phyloP scores from a whole-genome alignment of 805 yeast species.

The Kazachstania martiniae region DNA sequence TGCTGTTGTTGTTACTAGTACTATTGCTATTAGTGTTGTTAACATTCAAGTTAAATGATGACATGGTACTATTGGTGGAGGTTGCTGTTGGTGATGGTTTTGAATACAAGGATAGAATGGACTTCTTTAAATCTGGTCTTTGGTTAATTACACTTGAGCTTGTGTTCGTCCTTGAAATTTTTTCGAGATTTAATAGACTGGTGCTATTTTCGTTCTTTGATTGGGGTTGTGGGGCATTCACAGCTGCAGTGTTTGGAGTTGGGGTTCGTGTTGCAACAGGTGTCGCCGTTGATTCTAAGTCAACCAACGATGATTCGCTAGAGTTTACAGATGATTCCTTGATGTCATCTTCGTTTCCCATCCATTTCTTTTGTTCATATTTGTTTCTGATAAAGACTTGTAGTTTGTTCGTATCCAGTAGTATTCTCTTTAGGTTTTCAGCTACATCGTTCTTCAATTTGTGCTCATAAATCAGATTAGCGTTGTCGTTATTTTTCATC shows the following conservation, averaged over 20 bases:
- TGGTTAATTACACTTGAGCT: slow-evolving; percentile 14
- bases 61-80: slow-evolving; percentile 2
- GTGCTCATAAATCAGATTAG: slow-evolving; percentile 78
- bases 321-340: neutral
- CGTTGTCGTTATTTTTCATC: slow-evolving; percentile 70
- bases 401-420: slow-evolving; percentile 69
- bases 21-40: too few relatives aligned
- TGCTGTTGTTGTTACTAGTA: slow-evolving; percentile 3
- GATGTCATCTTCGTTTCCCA: slow-evolving; percentile 29
- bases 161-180: neutral
- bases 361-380: slow-evolving; percentile 88
- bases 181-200: slow-evolving; percentile 4
- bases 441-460: slow-evolving; percentile 30
- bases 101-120: slow-evolving; percentile 80
- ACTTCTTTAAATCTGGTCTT: slow-evolving; percentile 83
- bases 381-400: slow-evolving; percentile 87
- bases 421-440: slow-evolving; percentile 14
- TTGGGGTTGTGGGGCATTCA: too few relatives aligned
- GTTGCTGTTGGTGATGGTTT: slow-evolving; percentile 30
- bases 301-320: neutral
- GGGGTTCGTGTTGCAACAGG: neutral
- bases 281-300: neutral
- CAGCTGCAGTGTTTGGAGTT: neutral
- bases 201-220: neutral
- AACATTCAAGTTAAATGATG: slow-evolving; percentile 1